phyloP scores from a whole-genome alignment of 148 eudicot species.

The Nepenthes mirabilis region DNA sequence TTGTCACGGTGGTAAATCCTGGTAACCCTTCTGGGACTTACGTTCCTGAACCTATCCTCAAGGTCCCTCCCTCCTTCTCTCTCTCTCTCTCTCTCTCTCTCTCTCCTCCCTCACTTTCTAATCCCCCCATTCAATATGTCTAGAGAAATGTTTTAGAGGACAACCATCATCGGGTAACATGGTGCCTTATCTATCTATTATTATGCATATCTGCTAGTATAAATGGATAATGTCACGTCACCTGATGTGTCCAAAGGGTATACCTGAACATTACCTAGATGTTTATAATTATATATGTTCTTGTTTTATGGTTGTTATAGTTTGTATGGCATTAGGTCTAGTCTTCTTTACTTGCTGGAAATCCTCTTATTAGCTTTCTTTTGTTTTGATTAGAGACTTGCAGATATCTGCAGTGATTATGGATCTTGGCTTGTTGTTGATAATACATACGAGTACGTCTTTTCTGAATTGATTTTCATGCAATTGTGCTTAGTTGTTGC shows the following conservation, averaged over 20 bases:
- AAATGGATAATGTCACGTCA: too few relatives aligned
- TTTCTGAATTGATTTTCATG: background rate
- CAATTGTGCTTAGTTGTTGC: too few relatives aligned
- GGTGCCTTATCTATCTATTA: too few relatives aligned
- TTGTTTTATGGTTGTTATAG: background rate
- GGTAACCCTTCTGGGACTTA: constrained; percentile 99
- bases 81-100: background rate
- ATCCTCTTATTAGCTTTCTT: constrained; percentile 6
- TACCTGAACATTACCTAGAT: background rate
- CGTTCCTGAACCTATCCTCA: constrained; percentile 80
- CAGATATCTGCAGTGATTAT: constrained; percentile 73
- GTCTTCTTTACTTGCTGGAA: too few relatives aligned
- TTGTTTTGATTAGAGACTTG: constrained; percentile 47
- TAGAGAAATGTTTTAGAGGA: too few relatives aligned
- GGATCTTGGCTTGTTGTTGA: constrained; percentile 98
- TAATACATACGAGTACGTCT: constrained; percentile 96
- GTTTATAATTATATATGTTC: background rate
- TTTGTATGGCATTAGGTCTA: background rate
- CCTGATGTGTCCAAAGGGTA: background rate
- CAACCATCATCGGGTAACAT: too few relatives aligned
- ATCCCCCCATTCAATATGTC: background rate
- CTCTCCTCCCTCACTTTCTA: background rate
- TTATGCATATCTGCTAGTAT: too few relatives aligned
- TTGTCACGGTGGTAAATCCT: constrained; percentile 97
- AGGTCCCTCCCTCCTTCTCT: constrained; percentile 36